Base-by-base conservation (phyloP, 1,139 yeast genomes). In the Blastobotrys persicus region DNA sequence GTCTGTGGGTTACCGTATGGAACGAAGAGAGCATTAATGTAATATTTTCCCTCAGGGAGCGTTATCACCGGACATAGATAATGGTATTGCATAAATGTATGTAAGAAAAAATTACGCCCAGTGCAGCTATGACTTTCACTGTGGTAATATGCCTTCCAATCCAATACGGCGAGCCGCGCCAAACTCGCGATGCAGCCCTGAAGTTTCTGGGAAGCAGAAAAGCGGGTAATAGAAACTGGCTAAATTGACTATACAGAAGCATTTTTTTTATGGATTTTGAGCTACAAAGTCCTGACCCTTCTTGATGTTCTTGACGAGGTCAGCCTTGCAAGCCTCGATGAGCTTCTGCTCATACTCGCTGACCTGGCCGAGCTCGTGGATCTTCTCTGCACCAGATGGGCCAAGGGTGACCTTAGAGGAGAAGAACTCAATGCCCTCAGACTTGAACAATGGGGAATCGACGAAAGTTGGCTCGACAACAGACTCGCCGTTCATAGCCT, bases 331-430 rank as follows among this genome's bases (percentile, higher is more conserved):
- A 40, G 67, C 67, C 39, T 63, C 74, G 61, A 84, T 77, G 71
- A 85, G 84, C 70, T 77, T 77, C 64, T 79, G 68, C 76, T 92
- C 88, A 68, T 94, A 89, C 60, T 83, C 95, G 74, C 84, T 84
- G 61, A 96, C 87, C 64, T 81, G 80, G 50, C 79, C 79, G 67
- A 94, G 78, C 75, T 74, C 76, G 72, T 82, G 86, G 65, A 85
- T 74, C 73, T 83, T 83, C 70, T 81, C 83, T 59, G 88, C 88
- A 77, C 99, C 99, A 58, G 83, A 75, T 70, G 86, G 85, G 62
- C 96, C 95, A 64, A 92, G 82, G 60, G 85, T 81, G 59, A 91
- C 95, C 64, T 88, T 89, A 62, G 95, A 83, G 42, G 98, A 88
- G 78, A 92, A 92, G 83, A 85, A 92, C 58, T 85, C 92, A 64